Evolutionary conservation across 441 rosid species (phyloP), one percentile per base, ranked within the genome.

Genomic region (Rhodomyrtus psidioides): DNA sequence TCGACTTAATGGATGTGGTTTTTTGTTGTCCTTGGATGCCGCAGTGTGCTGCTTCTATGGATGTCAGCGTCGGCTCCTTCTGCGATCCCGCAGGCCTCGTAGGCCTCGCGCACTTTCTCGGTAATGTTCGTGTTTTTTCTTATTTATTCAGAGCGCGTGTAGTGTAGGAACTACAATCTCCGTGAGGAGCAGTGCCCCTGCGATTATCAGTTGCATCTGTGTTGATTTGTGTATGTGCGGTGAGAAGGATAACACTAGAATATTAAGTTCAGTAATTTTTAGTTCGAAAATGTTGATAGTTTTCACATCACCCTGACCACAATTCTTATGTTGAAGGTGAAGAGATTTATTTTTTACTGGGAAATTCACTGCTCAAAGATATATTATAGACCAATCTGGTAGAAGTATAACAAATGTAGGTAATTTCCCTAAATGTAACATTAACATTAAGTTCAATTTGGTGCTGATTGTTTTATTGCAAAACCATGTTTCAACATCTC

Each of bases 11-110:
- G 83, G 42, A 46, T 28, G 8, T 34, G 83, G 59, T 14, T 4
- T 27, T 82, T 27, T 53, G n/a, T 53, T 19, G 83, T 27, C 9
- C 24, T 82, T 53, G 55, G 83, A 15, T 81, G 56, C 13, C 81
- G 6, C 90, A 97, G 99, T 95, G 98, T 89, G 96, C 98, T 89
- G 99, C 99, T 88, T 95, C 96, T 44, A 97, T 97, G 99, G 82
- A 91, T 86, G 99, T 97, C 58, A 86, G 92, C 60, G 95, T 97
- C 57, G 99, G 99, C 86, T 89, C 93, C 83, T 97, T 94, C 90
- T 89, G 94, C 81, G 96, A 97, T 89, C 98, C 99, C 9, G 93
- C 58, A 70, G 98, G 98, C 65, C 93, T 97, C 28, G 96, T 94
- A 88, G 99, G 99, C 87, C 93, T 97, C 23, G 98, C 99, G 65